phyloP scores from a whole-genome alignment of 2,329 filamentous ascomycete species.

The Microcyclosporella mali region DNA sequence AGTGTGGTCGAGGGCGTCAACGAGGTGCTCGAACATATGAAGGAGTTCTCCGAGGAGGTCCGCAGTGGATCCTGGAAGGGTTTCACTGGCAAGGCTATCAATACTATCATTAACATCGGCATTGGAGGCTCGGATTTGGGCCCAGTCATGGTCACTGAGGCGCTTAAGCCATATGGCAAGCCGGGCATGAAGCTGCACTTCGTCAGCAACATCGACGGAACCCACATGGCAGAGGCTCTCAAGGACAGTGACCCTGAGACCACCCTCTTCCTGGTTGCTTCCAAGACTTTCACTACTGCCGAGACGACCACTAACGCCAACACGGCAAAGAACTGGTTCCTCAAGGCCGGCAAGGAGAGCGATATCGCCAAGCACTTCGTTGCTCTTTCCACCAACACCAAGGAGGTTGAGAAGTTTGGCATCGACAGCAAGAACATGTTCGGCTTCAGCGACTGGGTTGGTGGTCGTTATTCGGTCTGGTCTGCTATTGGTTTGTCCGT shows the following conservation, averaged over 20 bases:
- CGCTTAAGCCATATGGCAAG: constrained; percentile 88
- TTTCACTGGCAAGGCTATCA: constrained; percentile 93
- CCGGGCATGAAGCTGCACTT: constrained; percentile 87
- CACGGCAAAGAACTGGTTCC: constrained; percentile 94
- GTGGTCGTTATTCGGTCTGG: constrained; percentile 97
- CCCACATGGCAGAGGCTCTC: constrained; percentile 91
- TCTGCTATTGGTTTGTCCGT: constrained; percentile 95
- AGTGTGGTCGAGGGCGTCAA: constrained; percentile 94
- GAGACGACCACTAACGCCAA: constrained; percentile 97
- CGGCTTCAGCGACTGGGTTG: constrained; percentile 97
- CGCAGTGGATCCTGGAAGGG: constrained; percentile 95
- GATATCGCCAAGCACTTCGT: constrained; percentile 97
- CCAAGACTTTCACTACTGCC: constrained; percentile 98
- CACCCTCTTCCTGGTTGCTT: constrained; percentile 96
- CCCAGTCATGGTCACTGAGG: constrained; percentile 98
- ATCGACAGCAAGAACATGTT: constrained; percentile 99
- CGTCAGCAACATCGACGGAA: constrained; percentile 98
- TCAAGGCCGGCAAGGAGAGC: constrained; percentile 65
- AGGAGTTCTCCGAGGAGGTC: constrained; percentile 93
- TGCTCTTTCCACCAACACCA: constrained; percentile 90
- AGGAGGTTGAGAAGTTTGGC: constrained; percentile 94
- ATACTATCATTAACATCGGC: constrained; percentile 93
- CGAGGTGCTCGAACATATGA: constrained; percentile 90
- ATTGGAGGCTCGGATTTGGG: constrained; percentile 97
- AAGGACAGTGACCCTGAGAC: constrained; percentile 87